Evolutionary conservation across 768 basidiomycete genomes (phyloP), one percentile per base, ranked within the genome.

Genomic region (Leccinellum luteum): DNA sequence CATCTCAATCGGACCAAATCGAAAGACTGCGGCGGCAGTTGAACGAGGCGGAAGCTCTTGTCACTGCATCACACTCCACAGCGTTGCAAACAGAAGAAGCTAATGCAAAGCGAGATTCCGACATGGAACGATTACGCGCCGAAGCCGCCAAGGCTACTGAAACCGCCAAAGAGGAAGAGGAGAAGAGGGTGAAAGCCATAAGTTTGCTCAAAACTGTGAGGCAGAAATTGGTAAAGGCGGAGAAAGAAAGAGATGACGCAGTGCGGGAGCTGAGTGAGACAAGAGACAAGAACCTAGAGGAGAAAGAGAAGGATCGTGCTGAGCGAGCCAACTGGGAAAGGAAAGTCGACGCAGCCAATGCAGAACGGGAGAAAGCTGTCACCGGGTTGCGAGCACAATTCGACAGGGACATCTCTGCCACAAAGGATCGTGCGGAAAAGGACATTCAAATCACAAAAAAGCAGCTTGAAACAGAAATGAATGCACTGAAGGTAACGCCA

Each of bases 151-250:
- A 81, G 47, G 74, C 81, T 3, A 86, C 85, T 61, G 76, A 75
- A 19, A 55, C 77, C 10, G 87, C 85, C 6, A 97, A 92, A 70
- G 95, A 98, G 59, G 97, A 98, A 69, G 97, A 98, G 71, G 97
- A 99, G 74, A 98, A 99, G 74, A 85, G 96, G 13, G 84, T 86
- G 19, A 99, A 98, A 67, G 95, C 95, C 0, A 89, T 98, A 62
- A 89, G 86, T 51, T 75, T 98, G 27, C 77, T 99, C 56, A 98
- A 98, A 75, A 94, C 94, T 2, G 92, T 98, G n/a, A 78, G 97
- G 55, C 88, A 94, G 74, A 99, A 98, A 72, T 76, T 96, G n/a
- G 92, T 98, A 28, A 98, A 94, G 68, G 87, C 93, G 6, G 96
- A 98, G 74, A 94, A 94, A 76, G 94, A 96, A 23, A 84, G 84